Evolutionary conservation across 2,329 filamentous ascomycete genomes (phyloP).

Genomic region (Apiospora arundinis): DNA sequence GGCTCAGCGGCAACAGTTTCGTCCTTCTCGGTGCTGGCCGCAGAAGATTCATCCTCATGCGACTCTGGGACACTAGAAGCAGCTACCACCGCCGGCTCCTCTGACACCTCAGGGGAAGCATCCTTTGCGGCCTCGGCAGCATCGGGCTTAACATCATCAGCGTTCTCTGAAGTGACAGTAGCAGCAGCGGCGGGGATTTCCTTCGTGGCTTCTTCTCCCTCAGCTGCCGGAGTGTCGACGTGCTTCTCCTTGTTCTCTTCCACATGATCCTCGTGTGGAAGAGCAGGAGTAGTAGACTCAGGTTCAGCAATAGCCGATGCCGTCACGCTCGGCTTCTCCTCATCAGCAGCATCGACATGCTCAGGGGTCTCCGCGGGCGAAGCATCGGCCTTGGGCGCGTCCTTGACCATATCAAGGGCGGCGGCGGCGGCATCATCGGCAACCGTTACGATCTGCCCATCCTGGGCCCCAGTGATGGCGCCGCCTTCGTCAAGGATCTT

Average conservation of each 20-base stretch:
- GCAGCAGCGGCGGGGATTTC: background rate
- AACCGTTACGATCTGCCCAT: background rate
- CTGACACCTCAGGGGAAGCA: background rate
- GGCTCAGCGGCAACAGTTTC: background rate
- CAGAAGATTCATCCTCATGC: background rate
- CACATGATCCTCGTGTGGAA: background rate
- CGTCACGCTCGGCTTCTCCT: background rate
- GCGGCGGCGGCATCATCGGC: background rate
- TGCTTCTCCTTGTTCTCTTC: background rate
- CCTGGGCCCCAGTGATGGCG: background rate
- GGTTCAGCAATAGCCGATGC: background rate
- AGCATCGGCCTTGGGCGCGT: background rate
- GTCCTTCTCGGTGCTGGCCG: background rate
- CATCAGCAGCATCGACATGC: background rate
- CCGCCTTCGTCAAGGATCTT: background rate
- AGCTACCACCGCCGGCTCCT: background rate
- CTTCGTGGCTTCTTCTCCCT: background rate
- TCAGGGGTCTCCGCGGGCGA: background rate
- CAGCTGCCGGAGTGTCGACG: background rate
- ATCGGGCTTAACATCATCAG: background rate
- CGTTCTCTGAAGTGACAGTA: background rate
- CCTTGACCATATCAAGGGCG: background rate
- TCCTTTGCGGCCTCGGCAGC: background rate
- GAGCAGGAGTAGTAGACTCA: background rate
- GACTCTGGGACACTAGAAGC: background rate